A percentile compares a stretch with the other conserved stretches of the same genome.
phyloP scores from a whole-genome alignment of 768 basidiomycete species.

The Lactarius akahatsu region DNA sequence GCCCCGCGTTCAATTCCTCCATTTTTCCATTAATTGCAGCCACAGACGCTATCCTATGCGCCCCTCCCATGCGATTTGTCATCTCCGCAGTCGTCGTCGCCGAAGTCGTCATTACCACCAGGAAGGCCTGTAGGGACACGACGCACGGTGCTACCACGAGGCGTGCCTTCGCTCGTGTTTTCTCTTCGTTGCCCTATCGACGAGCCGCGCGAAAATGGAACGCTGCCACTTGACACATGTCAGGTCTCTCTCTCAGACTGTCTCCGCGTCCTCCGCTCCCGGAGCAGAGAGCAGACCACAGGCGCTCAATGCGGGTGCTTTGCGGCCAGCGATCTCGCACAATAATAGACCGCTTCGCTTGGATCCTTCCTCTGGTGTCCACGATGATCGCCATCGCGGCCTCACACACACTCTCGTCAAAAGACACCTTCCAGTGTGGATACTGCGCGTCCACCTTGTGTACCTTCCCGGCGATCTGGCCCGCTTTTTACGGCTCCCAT shows the following conservation, averaged over 20 bases:
- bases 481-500: neutral
- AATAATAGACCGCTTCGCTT: too few species aligned
- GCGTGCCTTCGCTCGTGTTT: neutral
- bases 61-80: neutral
- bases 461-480: slow-evolving; percentile 3
- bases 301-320: neutral
- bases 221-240: neutral
- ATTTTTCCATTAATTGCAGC: neutral
- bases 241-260: slow-evolving; percentile 19
- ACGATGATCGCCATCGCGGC: slow-evolving; percentile 51
- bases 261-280: slow-evolving; percentile 35
- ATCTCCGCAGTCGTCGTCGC: neutral
- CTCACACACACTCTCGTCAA: slow-evolving; percentile 48
- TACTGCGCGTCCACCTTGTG: slow-evolving; percentile 37
- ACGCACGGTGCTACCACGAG: slow-evolving; percentile 39
- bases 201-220: neutral
- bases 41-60: neutral
- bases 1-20: neutral
- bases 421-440: slow-evolving; percentile 43
- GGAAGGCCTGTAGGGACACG: slow-evolving; percentile 1
- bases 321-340: slow-evolving; percentile 42
- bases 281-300: slow-evolving; percentile 37
- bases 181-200: neutral
- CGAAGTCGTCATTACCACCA: neutral
- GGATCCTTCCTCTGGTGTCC: too few species aligned